Evolutionary conservation across 2,329 filamentous ascomycete genomes (phyloP), one percentile per base, ranked within the genome.

Genomic region (Aspergillus sp.): DNA sequence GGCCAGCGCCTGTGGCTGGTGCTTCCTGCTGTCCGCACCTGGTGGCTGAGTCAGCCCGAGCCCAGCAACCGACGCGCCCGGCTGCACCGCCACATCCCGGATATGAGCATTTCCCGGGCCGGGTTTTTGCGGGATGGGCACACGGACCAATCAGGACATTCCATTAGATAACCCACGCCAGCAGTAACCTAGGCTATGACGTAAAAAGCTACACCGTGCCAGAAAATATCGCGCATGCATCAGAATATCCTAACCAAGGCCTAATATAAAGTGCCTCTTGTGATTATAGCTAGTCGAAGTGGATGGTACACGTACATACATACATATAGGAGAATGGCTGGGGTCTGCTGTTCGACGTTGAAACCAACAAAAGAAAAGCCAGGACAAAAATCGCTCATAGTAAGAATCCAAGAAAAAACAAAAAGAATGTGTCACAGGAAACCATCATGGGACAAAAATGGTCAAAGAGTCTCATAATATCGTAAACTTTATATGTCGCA

Each of bases 61-160:
- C 19, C 19, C 19, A 19, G 19, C 19, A 19, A 19, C 19, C 6
- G 31, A 29, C 31, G n/a, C 26, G n/a, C 5, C 12, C 10, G 7
- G n/a, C 3, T n/a, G 49, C 49, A 55, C 53, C 51, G 53, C 53
- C 53, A 54, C 51, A 39, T n/a, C 40, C 33, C 51, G 52, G 53
- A 8, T 54, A 52, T 52, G 47, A 46, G 30, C 43, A 55, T 52
- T 53, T 52, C 52, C 52, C 51, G 45, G 37, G 38, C 43, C 43
- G 46, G 49, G 47, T 46, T 35, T 45, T 54, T 52, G 49, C 51
- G 49, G 19, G 51, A 47, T 43, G 39, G 43, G 12, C 34, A 12
- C 26, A 38, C 29, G 33, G n/a, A 19, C 45, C 45, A 47, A 44
- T 47, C 45, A 47, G 19, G 19, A 19, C 19, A 19, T 19, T 19